Conservation (phyloP, 2,329 filamentous ascomycete genomes). For the Neoarthrinium moseri region DNA sequence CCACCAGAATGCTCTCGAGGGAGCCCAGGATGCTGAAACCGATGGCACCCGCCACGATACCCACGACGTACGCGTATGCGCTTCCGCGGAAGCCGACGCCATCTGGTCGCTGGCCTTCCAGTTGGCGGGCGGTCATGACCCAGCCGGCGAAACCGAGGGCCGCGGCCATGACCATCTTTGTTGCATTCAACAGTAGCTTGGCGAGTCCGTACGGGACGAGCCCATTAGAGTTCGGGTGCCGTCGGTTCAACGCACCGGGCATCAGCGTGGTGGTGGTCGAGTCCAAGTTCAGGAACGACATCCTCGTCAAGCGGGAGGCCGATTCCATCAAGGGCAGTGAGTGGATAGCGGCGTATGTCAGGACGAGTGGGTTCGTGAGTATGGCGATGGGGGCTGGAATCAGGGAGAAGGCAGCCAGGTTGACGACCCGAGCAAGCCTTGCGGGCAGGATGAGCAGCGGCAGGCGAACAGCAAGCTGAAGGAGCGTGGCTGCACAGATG, state of each 20-base stretch:
- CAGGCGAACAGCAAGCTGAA: conserved; percentile 77
- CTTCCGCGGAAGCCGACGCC: conserved; percentile 67
- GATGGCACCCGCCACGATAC: conserved; percentile 87
- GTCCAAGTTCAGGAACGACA: conserved; percentile 74
- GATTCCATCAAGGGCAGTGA: conserved; percentile 78
- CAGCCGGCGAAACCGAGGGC: conserved; percentile 93
- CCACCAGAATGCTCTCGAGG: conserved; percentile 84
- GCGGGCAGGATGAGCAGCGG: conserved; percentile 82
- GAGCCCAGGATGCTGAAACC: conserved; percentile 91
- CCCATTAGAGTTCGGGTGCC: conserved; percentile 44
- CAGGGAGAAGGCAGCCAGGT: conserved; percentile 73
- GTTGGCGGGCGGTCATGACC: conserved; percentile 84
- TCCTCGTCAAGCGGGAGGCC: conserved; percentile 75
- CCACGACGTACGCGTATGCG: conserved; percentile 92
- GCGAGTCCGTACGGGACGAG: conserved; percentile 87
- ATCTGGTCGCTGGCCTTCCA: conserved; percentile 59
- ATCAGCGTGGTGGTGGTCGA: conserved; percentile 72
- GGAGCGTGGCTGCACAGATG: conserved; percentile 81
- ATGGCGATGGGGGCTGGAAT: conserved; percentile 83
- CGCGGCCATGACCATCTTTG: conserved; percentile 86
- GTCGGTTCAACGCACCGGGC: conserved; percentile 47
- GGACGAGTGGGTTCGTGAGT: conserved; percentile 84
- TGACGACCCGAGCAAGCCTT: conserved; percentile 62
- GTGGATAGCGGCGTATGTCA: conserved; percentile 93
- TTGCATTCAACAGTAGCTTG: conserved; percentile 88